These are phyloP conservation scores for Labyrinthula sp. DNA, from an alignment of 352 stramenopile genomes.

Conservation along the genomic window DNA sequence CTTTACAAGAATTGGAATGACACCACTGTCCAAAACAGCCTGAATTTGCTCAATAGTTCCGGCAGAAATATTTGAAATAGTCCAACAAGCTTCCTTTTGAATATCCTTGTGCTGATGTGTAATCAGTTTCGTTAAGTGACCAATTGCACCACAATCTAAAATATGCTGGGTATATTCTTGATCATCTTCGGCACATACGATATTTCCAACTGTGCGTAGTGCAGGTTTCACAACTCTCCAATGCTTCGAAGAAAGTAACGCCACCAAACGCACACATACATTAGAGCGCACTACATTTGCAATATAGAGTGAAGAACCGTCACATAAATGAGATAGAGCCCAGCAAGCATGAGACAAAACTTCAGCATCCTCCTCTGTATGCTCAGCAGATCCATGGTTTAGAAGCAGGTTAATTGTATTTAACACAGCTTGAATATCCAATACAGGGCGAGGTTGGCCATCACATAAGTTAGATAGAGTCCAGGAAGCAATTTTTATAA, in stretches of 20 bases:
- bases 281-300: conserved; percentile 70
- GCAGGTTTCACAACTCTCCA: conserved; percentile 87
- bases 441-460: conserved; percentile 56
- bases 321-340: conserved; percentile 85
- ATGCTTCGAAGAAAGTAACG: conserved; percentile 61
- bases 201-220: conserved; percentile 89
- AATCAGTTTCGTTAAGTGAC: conserved; percentile 68
- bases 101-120: conserved; percentile 86
- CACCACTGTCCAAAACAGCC: conserved; percentile 80
- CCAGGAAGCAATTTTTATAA: conserved; percentile 69
- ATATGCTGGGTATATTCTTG: conserved; percentile 69
- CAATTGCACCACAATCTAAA: conserved; percentile 80
- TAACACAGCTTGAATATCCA: conserved; percentile 63
- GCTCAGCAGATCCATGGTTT: no score
- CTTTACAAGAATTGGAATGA: conserved; percentile 74
- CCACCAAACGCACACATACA: conserved; percentile 65
- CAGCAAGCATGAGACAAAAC: conserved; percentile 79
- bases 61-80: conserved; percentile 88
- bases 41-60: conserved; percentile 90
- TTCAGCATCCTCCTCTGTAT: conserved; percentile 76
- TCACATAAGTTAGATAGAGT: conserved; percentile 73
- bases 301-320: conserved; percentile 83
- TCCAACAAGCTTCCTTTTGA: conserved; percentile 88
- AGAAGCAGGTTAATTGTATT: conserved; percentile 60
- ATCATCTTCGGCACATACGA: conserved; percentile 68